phyloP scores from a whole-genome alignment of 2,329 filamentous ascomycete species.

The Tolypocladium ovalisporum region DNA sequence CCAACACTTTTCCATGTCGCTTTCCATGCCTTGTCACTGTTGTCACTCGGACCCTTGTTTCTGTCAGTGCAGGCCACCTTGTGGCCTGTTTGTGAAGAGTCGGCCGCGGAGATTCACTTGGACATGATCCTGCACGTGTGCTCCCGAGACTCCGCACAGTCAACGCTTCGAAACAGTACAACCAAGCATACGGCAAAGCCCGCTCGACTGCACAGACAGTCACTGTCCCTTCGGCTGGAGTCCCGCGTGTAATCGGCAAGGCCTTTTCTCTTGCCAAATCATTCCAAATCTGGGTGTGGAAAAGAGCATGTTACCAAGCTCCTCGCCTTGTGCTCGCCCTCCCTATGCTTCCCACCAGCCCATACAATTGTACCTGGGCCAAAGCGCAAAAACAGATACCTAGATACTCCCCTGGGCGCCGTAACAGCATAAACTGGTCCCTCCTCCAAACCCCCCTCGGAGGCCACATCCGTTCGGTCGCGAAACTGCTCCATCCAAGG shows the following conservation, averaged over 20 bases:
- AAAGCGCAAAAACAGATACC: background rate
- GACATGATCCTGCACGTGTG: background rate
- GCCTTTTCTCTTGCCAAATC: background rate
- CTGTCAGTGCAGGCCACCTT: no score
- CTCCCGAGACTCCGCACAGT: background rate
- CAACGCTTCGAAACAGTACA: background rate
- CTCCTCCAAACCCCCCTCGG: background rate
- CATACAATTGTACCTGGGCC: background rate
- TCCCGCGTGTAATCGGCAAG: background rate
- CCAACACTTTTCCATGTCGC: background rate
- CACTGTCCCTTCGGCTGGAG: background rate
- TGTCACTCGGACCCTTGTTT: background rate
- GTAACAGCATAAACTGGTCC: conserved; percentile 1
- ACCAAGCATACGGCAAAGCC: background rate
- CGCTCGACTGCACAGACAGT: background rate
- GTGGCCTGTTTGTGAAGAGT: background rate
- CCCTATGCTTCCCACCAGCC: conserved; percentile 1
- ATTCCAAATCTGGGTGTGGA: background rate
- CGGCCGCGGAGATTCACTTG: background rate
- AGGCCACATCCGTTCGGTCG: background rate
- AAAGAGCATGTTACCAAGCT: background rate
- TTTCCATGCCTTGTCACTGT: background rate
- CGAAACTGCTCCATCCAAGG: background rate
- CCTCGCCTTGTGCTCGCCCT: background rate
- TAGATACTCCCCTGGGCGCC: conserved; percentile 7